Conservation (phyloP, 2,329 filamentous ascomycete genomes). For the Monilinia fructicola region DNA sequence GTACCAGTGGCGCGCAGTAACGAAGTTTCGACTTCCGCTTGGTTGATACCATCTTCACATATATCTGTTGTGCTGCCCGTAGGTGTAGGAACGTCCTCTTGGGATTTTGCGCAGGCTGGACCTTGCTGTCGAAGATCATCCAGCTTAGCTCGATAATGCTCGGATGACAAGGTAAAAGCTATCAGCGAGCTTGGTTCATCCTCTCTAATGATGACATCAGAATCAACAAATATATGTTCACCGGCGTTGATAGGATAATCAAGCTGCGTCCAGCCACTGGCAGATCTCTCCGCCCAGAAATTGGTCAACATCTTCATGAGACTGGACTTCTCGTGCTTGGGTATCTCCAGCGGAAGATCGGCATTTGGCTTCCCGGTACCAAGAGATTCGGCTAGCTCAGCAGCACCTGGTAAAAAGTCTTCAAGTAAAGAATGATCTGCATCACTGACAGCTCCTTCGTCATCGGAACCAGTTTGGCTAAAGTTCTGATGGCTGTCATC, state of each 20-base stretch:
- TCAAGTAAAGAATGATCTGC: constrained; percentile 68
- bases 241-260: constrained; percentile 87
- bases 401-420: constrained; percentile 63
- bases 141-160: constrained; percentile 83
- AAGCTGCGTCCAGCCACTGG: constrained; percentile 87
- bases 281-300: constrained; percentile 97
- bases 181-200: constrained; percentile 97
- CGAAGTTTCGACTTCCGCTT: constrained; percentile 80
- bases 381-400: constrained; percentile 61
- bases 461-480: constrained; percentile 64
- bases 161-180: constrained; percentile 83
- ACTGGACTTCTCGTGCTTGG: constrained; percentile 89
- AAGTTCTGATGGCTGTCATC: constrained; percentile 49
- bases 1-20: constrained; percentile 82
- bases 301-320: constrained; percentile 94
- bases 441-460: constrained; percentile 69
- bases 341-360: constrained; percentile 69
- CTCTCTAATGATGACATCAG: constrained; percentile 93
- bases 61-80: constrained; percentile 32
- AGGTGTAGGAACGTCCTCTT: constrained; percentile 39
- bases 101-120: constrained; percentile 42
- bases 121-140: constrained; percentile 60
- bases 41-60: constrained; percentile 46
- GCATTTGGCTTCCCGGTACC: constrained; percentile 53
- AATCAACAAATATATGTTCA: constrained; percentile 96